phyloP scores from a whole-genome alignment of 257 asterid genomes.

The Penstemon newberryi region DNA sequence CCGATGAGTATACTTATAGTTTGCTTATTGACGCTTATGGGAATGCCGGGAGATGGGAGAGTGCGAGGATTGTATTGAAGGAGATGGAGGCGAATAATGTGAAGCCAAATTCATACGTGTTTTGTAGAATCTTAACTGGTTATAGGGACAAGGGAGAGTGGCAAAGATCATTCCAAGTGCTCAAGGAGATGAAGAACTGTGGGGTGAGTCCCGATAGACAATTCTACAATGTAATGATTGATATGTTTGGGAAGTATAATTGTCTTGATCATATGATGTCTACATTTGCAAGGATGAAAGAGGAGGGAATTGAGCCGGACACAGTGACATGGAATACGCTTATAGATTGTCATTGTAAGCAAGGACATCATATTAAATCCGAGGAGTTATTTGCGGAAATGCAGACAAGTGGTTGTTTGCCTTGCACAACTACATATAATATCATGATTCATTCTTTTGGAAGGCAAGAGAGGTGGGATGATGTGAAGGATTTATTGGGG shows the following conservation, averaged over 20 bases:
- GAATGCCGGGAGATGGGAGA: slow-evolving; percentile 96
- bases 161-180: slow-evolving; percentile 92
- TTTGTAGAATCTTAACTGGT: slow-evolving; percentile 73
- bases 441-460: slow-evolving; percentile 87
- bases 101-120: slow-evolving; percentile 69
- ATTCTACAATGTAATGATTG: slow-evolving; percentile 88
- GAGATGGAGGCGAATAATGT: slow-evolving; percentile 82
- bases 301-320: slow-evolving; percentile 76
- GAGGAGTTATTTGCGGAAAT: slow-evolving; percentile 71
- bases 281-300: slow-evolving; percentile 75
- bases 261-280: slow-evolving; percentile 88
- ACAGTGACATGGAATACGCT: slow-evolving; percentile 91
- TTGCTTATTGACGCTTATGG: slow-evolving; percentile 94
- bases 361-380: slow-evolving; percentile 59
- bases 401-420: slow-evolving; percentile 66
- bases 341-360: slow-evolving; percentile 88
- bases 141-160: slow-evolving; percentile 94
- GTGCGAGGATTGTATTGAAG: slow-evolving; percentile 79
- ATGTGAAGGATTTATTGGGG: slow-evolving; percentile 63
- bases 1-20: slow-evolving; percentile 81
- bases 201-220: slow-evolving; percentile 82
- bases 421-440: slow-evolving; percentile 85
- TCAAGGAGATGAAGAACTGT: slow-evolving; percentile 80
- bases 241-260: slow-evolving; percentile 86
- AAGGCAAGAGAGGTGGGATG: slow-evolving; percentile 84